Evolutionary conservation across 306 rosid genomes (phyloP), one percentile per base, ranked within the genome.

Genomic region (Sicyos edulis): DNA sequence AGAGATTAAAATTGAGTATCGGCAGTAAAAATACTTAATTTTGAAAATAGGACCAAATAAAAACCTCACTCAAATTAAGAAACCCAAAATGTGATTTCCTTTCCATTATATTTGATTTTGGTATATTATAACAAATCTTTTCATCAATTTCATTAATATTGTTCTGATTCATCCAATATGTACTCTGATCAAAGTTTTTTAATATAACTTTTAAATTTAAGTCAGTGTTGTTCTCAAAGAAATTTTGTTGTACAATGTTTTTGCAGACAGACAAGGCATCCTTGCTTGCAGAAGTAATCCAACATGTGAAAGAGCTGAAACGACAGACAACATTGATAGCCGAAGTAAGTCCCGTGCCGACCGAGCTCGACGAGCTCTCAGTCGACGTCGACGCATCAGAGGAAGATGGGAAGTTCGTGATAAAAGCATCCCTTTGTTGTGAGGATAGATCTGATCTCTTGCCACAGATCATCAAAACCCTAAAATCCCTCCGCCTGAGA

Each of bases 231-330:
- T 2, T 50, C 9, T n/a, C 17, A 54, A 54, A n/a, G 5, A 54
- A n/a, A 8, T 54, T 19, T 4, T 54, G 16, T 17, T 26, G 29
- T n/a, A 54, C 57, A 54, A 54, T 11, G 63, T 19, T 24, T 7
- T 16, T 63, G 42, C 45, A 91, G 97, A 92, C 97, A 52, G 97
- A 92, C 78, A 92, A 92, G 72, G 97, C 97, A 29, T 92, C 97
- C 1, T 73, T 92, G 47, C 67, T 92, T 0, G 97, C 96, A 0
- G 97, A 92, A 76, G 97, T 92, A 65, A 92, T 92, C 51, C 89
- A 92, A 55, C 97, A 89, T 54, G 92, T 92, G 63, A 92, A 89
- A 79, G 96, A 89, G 78, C 85, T 92, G 56, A 92, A 92, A 78
- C 86, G 89, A 7, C 87, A 92, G 72, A 92, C 97, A 0, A 85